Percentiles rank a stretch among this genome's conserved stretches.
Conservation (phyloP, 345 rosid genomes). For the Isatis tinctoria region DNA sequence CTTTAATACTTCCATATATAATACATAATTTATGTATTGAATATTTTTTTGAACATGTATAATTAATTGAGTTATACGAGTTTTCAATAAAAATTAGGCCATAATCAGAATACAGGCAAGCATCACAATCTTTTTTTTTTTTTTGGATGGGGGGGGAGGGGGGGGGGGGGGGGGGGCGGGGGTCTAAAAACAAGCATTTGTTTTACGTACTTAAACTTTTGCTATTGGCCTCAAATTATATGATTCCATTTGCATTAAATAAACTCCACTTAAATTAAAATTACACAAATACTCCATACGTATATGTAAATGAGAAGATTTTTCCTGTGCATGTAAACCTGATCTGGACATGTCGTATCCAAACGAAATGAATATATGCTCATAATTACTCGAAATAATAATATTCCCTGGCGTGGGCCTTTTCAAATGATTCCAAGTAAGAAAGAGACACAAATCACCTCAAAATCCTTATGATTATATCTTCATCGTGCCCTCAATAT, state of each 20-base stretch:
- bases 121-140: no score
- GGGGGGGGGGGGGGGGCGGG: no score
- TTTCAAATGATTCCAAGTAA: slow-evolving; percentile 48
- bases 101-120: no score
- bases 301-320: not conserved
- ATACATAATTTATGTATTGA: no score
- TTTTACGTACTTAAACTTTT: no score
- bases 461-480: slow-evolving; percentile 24
- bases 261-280: not conserved
- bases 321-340: slow-evolving; percentile 4
- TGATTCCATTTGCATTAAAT: not conserved
- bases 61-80: no score
- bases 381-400: slow-evolving; percentile 43
- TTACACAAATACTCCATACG: not conserved
- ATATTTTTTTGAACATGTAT: no score
- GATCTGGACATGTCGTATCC: slow-evolving; percentile 16
- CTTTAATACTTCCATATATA: no score
- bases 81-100: no score
- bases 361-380: slow-evolving; percentile 19
- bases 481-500: slow-evolving; percentile 38
- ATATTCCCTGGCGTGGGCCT: slow-evolving; percentile 73
- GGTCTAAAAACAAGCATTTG: no score
- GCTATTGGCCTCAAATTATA: no score
- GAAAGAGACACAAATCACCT: slow-evolving; percentile 52
- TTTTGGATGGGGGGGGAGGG: no score